Evolutionary conservation across 257 asterid genomes (phyloP).

Genomic region (Nicotiana obtusifolia): DNA sequence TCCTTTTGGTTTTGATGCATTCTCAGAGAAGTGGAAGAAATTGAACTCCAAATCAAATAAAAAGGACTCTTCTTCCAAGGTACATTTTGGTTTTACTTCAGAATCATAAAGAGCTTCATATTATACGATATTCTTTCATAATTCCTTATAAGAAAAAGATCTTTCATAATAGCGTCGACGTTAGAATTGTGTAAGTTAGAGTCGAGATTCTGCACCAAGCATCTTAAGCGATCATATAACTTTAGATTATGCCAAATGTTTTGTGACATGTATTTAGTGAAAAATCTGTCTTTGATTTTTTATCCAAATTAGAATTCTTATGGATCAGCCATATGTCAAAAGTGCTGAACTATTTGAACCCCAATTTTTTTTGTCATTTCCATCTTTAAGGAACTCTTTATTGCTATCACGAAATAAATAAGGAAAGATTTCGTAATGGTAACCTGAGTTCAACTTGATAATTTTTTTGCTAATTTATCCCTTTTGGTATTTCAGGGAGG

Average conservation of each 20-base stretch:
- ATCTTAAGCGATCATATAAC: neutral
- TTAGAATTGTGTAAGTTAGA: neutral
- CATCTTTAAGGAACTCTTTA: too few species aligned
- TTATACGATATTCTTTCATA: neutral
- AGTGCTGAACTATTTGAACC: too few species aligned
- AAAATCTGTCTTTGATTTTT: too few species aligned
- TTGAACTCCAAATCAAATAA: constrained; percentile 50
- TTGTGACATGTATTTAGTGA: neutral
- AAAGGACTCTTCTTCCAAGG: constrained; percentile 59
- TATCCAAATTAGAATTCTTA: neutral
- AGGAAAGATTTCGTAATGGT: neutral
- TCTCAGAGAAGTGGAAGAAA: constrained; percentile 53
- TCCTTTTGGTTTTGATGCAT: constrained; percentile 77
- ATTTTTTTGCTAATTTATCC: neutral
- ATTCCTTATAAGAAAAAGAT: neutral
- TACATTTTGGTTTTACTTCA: constrained; percentile 4
- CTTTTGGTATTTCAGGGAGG: constrained; percentile 42
- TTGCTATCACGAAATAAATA: too few species aligned
- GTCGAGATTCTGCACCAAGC: neutral
- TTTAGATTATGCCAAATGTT: neutral
- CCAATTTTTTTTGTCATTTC: too few species aligned
- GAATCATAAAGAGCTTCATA: neutral
- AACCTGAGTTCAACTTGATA: neutral
- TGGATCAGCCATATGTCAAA: neutral
- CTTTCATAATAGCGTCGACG: neutral